Evolutionary conservation across 1,284 basidiomycete genomes (phyloP).

Genomic region (Pterula multifida): DNA sequence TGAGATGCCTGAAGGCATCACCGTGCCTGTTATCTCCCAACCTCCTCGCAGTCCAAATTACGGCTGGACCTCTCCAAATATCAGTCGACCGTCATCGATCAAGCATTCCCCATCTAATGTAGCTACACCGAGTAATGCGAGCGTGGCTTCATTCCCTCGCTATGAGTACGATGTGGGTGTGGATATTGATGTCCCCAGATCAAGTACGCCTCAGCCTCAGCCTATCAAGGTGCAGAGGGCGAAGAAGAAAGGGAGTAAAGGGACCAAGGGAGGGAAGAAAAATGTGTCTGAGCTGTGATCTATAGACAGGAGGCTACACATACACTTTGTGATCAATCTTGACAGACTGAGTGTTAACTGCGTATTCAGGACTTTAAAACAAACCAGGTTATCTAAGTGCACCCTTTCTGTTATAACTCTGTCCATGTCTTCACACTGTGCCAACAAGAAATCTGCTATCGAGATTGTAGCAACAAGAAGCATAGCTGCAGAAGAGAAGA

Average conservation of each 20-base stretch:
- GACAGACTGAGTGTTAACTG: too few species aligned
- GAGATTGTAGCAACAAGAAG: too few species aligned
- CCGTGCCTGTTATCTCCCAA: slow-evolving; percentile 14
- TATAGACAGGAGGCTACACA: too few species aligned
- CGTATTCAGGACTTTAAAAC: too few species aligned
- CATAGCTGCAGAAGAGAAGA: too few species aligned
- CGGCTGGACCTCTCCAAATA: slow-evolving; percentile 10
- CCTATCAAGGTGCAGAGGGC: slow-evolving; percentile 59
- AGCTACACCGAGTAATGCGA: slow-evolving; percentile 23
- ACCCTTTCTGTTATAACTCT: too few species aligned
- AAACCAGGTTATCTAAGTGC: too few species aligned
- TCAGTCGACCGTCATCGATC: neutral
- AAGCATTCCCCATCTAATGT: neutral
- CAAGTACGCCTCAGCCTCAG: slow-evolving; percentile 47
- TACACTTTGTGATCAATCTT: too few species aligned
- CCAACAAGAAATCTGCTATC: too few species aligned
- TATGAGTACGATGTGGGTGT: slow-evolving; percentile 35
- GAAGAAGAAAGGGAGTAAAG: slow-evolving; percentile 57
- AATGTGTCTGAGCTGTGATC: neutral
- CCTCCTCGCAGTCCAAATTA: slow-evolving; percentile 10
- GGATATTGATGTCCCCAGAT: slow-evolving; percentile 34
- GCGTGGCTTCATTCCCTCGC: slow-evolving; percentile 40
- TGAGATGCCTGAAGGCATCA: slow-evolving; percentile 70
- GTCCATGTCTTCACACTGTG: too few species aligned
- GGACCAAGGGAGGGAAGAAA: slow-evolving; percentile 47